Base-by-base conservation (phyloP, 2,329 filamentous ascomycete species). In the Colletotrichum cuscutae region DNA sequence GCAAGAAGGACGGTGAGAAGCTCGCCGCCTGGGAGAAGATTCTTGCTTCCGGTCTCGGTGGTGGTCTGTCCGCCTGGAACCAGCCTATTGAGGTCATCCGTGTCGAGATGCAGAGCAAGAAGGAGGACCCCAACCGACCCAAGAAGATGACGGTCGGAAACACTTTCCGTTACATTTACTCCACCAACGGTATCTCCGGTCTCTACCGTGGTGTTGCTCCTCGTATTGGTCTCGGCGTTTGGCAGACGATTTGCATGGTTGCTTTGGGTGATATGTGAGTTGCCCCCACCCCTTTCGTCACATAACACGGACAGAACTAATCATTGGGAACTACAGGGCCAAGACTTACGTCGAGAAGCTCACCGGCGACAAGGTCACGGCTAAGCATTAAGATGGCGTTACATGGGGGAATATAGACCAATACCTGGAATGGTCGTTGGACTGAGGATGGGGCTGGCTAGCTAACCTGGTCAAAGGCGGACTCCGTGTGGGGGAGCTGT, bases 221-320 rank as follows among this genome's bases (percentile, higher is more conserved):
- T 79, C 93, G 97, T 83, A 95, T 99, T 82, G 95, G 95, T 78
- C 92, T 99, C 76, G 93, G 97, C 82, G 91, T 99, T 87, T 99
- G 97, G 97, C 97, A 99, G 90, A 99, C 97, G 75, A 93, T 99
- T 81, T 99, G 97, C 90, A 99, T 99, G 97, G 97, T 99, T 86
- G 97, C 96, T 81, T 89, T 98, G 84, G 97, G 97, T 86, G 97
- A 98, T 87, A 95, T 97, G 95, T 97, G 86, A 88, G 95, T 91
- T 72, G 76, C 57, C 42, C 68, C 61, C 54, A 64, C 30, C 42
- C n/a, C 46, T 12, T 22, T 42, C 8, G 28, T 37, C 28, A 8
- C 19, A 49, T 5, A 13, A 58, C 15, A 57, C 26, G 22, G 28
- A 54, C 24, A 35, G 62, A 76, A 52, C 80, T 83, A 75, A 80